phyloP scores from a whole-genome alignment of 2,329 filamentous ascomycete genomes.

The Pleoardoris graminearum region DNA sequence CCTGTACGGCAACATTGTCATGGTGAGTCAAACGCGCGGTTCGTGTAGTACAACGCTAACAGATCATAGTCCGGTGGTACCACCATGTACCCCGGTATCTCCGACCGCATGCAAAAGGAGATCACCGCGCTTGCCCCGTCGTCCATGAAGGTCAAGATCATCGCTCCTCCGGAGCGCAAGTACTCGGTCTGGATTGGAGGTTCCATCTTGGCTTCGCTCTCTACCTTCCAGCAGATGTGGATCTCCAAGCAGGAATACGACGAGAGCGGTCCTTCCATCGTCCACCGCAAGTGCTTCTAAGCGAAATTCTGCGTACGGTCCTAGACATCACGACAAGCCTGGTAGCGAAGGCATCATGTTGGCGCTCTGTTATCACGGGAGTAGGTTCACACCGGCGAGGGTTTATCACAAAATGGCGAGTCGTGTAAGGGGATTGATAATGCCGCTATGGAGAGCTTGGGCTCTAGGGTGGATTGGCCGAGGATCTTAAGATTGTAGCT shows the following conservation, averaged over 20 bases:
- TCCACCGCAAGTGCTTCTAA: slow-evolving; percentile 99
- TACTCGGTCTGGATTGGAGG: slow-evolving; percentile 99
- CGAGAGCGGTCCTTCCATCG: slow-evolving; percentile 98
- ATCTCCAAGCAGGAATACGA: slow-evolving; percentile 99
- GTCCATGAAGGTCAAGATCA: slow-evolving; percentile 99
- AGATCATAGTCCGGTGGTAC: slow-evolving; percentile 89
- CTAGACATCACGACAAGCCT: slow-evolving; percentile 45
- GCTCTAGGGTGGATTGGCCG: slow-evolving; percentile 36
- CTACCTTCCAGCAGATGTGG: slow-evolving; percentile 99
- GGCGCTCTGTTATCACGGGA: slow-evolving; percentile 42
- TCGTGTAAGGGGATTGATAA: slow-evolving; percentile 43
- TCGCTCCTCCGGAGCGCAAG: slow-evolving; percentile 99
- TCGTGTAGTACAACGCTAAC: slow-evolving; percentile 39
- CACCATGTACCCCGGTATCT: slow-evolving; percentile 99
- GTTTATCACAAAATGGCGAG: slow-evolving; percentile 47
- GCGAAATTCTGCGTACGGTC: slow-evolving; percentile 41
- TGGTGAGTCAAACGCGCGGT: slow-evolving; percentile 69
- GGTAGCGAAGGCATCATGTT: slow-evolving; percentile 42
- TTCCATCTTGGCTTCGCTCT: slow-evolving; percentile 98
- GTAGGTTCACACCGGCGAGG: slow-evolving; percentile 32
- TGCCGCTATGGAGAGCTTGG: slow-evolving; percentile 44
- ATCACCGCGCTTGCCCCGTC: slow-evolving; percentile 98
- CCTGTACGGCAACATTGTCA: slow-evolving; percentile 99
- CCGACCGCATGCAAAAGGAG: slow-evolving; percentile 99
- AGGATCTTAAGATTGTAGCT: slow-evolving; percentile 46